Evolutionary conservation across 441 rosid genomes (phyloP), one percentile per base, ranked within the genome.

Genomic region (Manihot esculenta): DNA sequence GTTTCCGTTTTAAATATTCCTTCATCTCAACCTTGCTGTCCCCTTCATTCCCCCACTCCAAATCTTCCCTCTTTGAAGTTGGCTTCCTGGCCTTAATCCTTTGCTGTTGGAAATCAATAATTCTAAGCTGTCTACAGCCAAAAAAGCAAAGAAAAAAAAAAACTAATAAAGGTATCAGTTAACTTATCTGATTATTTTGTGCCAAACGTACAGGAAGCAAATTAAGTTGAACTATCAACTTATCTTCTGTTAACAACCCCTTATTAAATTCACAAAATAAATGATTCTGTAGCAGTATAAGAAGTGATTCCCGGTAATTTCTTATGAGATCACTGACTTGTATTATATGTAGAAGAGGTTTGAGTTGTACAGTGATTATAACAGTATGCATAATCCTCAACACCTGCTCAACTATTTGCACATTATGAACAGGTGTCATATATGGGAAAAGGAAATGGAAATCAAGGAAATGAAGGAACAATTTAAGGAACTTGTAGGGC

Each of bases 381-480:
- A 30, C 8, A 38, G 42, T 5, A 38, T 38, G 42, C 42, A 38
- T 38, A 38, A 38, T 38, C 42, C 8, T 30, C 1, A 30, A 30
- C 30, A 14, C 24, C 35, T 47, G 11, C 27, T 47, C 38, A 24
- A 33, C 33, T 57, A 45, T 47, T 42, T 44, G 61, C 11, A 26
- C 62, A 41, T 74, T 71, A 56, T 58, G 44, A 69, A 68, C 82
- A 92, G 99, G 82, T 95, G 98, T 78, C 96, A 89, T 57, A 35
- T 86, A 65, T 95, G 98, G 99, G 99, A 93, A 77, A 95, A 87
- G 72, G 93, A 87, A 66, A 77, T 85, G 76, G 99, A 95, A 72
- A 84, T 87, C 74, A 91, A 85, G 80, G 97, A 93, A 84, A 91
- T 93, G 92, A 93, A 95, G 83, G 98, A 91, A 76, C 97, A 93